Evolutionary conservation across 345 rosid species (phyloP).

Genomic region (Streptanthus diversifolius): DNA sequence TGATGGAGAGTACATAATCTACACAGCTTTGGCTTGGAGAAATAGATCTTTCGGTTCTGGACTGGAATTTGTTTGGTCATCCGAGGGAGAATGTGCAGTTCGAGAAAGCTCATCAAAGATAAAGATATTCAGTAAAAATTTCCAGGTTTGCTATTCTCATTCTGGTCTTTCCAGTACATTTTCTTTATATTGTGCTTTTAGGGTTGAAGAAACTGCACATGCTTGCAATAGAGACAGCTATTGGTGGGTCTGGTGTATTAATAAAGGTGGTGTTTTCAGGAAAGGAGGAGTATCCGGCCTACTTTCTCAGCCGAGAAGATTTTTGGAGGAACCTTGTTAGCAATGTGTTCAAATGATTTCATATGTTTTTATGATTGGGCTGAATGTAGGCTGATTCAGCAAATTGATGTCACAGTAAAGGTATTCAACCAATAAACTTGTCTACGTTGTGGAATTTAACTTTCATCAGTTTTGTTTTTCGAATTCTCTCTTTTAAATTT

Average conservation of each 20-base stretch:
- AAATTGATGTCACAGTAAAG: conserved; percentile 95
- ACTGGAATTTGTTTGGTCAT: conserved; percentile 96
- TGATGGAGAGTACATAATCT: conserved; percentile 96
- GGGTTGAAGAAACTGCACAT: conserved; percentile 1
- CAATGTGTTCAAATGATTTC: conserved; percentile 96
- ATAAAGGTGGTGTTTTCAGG: conserved; percentile 51
- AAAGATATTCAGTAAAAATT: conserved; percentile 81
- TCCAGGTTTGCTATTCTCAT: conserved; percentile 60
- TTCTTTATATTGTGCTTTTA: background rate
- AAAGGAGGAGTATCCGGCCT: conserved; percentile 84
- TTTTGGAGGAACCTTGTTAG: conserved; percentile 86
- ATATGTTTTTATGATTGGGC: conserved; percentile 99
- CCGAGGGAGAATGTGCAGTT: conserved; percentile 97
- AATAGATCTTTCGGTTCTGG: conserved; percentile 98
- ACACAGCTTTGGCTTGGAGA: conserved; percentile 99
- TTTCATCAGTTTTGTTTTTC: background rate
- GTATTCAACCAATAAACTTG: conserved; percentile 40
- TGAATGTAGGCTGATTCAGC: conserved; percentile 93
- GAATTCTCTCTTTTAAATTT: background rate
- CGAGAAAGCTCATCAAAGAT: conserved; percentile 95
- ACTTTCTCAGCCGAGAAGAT: conserved; percentile 92
- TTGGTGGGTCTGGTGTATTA: conserved; percentile 7
- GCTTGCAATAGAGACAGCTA: background rate
- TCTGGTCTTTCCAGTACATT: background rate
- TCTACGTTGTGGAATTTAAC: conserved; percentile 3